Evolutionary conservation across 306 rosid species (phyloP).

Genomic region (Oxytropis ochrocephala): DNA sequence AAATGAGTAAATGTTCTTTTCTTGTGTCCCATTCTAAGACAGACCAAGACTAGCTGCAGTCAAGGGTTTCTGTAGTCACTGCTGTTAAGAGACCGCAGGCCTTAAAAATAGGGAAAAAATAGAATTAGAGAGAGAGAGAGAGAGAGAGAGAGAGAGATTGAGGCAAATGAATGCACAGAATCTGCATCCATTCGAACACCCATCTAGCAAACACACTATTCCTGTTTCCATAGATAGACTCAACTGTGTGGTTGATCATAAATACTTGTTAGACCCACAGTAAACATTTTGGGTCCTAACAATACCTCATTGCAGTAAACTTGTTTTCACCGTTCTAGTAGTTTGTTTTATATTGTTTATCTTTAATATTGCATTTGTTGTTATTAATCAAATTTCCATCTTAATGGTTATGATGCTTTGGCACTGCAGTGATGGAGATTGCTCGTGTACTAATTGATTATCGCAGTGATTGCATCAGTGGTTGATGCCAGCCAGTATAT

Average conservation of each 20-base stretch:
- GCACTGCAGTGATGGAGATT: constrained; percentile 52
- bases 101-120: too few relatives aligned
- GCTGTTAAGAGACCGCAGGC: too few relatives aligned
- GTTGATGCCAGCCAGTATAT: constrained; percentile 39
- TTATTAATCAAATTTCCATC: not conserved
- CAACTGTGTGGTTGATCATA: not conserved
- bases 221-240: not conserved
- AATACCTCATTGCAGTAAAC: not conserved
- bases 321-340: not conserved
- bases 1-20: too few relatives aligned
- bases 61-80: too few relatives aligned
- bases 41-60: too few relatives aligned
- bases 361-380: not conserved
- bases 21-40: too few relatives aligned
- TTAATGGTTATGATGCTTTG: constrained; percentile 24
- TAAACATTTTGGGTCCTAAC: too few relatives aligned
- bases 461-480: constrained; percentile 17
- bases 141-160: too few relatives aligned
- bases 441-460: too few relatives aligned
- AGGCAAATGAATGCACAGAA: too few relatives aligned
- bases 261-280: too few relatives aligned
- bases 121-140: too few relatives aligned
- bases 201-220: not conserved
- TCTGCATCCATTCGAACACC: not conserved
- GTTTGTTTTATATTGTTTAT: constrained; percentile 15